Base-by-base conservation (phyloP, 352 stramenopile species). In the Pythium guiyangense region DNA sequence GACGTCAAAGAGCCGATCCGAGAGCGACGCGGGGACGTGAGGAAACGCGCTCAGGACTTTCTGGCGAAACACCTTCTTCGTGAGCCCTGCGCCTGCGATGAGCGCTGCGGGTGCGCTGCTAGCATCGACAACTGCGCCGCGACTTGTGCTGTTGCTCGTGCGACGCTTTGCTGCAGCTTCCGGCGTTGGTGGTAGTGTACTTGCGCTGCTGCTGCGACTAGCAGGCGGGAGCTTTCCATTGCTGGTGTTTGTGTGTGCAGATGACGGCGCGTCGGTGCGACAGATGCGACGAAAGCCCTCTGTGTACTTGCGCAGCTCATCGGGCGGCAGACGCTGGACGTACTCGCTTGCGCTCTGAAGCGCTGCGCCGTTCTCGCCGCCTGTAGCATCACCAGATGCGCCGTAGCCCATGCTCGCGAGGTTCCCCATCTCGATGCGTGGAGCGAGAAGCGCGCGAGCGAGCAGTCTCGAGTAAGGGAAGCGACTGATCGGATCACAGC, bases 1-100 rank as follows among this genome's bases (percentile, higher is more conserved):
- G 49, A 95, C 85, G 46, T 91, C 79, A 57, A 93, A 95, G 46
- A 95, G 52, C 42, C 85, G 80, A 59, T 95, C 85, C 31, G 79
- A 76, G n/a, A 95, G 67, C 52, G 85, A 86, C 62, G 88, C 73
- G 34, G 85, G 85, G 44, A 95, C 86, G 66, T 90, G 74, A 12
- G 81, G 71, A 54, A 93, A 95, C 39, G 77, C 70, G 31, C 77
- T 73, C 17, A 95, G 69, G 26, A 95, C 60, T 59, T 93, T 93
- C 51, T 67, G 74, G n/a, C 85, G 83, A 49, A 95, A 95, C 42
- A 82, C 52, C 50, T 89, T 88, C 67, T 92, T 92, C 53, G 40
- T 74, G 39, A 92, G 45, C 48, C 17, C 59, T 48, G 10, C 55
- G 27, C 42, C 42, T 3, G 18, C 6, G 10, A 25, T 18, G 18